Evolutionary conservation across 805 yeast species (phyloP).

Genomic region (Cyberlindnera saturnus): DNA sequence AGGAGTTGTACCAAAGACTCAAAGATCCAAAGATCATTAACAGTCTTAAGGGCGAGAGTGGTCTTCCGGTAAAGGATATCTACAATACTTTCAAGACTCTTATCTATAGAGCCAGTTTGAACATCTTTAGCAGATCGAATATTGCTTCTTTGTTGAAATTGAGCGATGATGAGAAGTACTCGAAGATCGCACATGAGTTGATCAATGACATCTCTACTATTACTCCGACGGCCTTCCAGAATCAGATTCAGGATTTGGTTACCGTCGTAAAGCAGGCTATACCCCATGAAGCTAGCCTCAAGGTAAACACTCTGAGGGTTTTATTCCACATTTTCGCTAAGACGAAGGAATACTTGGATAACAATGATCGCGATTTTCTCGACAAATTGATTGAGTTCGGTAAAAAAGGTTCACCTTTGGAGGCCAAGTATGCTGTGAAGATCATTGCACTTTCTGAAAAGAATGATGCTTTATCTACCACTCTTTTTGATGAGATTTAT

Average conservation of each 20-base stretch:
- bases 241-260: conserved; percentile 48
- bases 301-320: conserved; percentile 43
- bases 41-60: conserved; percentile 25
- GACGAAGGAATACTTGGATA: conserved; percentile 42
- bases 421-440: conserved; percentile 61
- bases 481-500: conserved; percentile 36
- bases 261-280: conserved; percentile 28
- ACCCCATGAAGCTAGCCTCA: conserved; percentile 18
- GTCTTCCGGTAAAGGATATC: conserved; percentile 43
- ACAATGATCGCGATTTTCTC: conserved; percentile 34
- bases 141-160: conserved; percentile 46
- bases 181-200: conserved; percentile 41
- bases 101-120: conserved; percentile 53
- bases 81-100: conserved; percentile 49
- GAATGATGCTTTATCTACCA: conserved; percentile 34
- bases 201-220: conserved; percentile 53
- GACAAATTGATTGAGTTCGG: conserved; percentile 43
- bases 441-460: conserved; percentile 43
- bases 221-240: conserved; percentile 59
- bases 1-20: conserved; percentile 54
- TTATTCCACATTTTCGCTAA: conserved; percentile 51
- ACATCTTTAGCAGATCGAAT: conserved; percentile 62
- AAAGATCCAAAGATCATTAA: conserved; percentile 45
- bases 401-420: conserved; percentile 45
- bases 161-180: conserved; percentile 26